Base-by-base conservation (phyloP, 768 basidiomycete genomes). In the Lactifluus subvellereus region DNA sequence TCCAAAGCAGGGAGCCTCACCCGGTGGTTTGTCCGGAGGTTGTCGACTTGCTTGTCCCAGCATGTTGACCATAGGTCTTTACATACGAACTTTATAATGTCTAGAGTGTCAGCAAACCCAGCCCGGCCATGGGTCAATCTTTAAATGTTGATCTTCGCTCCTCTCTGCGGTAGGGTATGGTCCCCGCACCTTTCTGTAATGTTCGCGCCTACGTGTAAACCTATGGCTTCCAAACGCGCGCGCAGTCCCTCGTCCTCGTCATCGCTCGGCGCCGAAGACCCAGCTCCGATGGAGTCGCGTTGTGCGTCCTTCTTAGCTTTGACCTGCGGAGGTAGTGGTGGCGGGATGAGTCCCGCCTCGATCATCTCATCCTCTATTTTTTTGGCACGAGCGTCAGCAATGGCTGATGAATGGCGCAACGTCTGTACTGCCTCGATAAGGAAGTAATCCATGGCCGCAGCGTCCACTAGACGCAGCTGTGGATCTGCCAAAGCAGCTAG, bases 31-130 rank as follows among this genome's bases (percentile, higher is more conserved):
- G 94, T 98, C 50, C 94, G 84, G 61, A 98, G 76, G 73, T 98
- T 98, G 70, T 97, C 94, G 1, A 97, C 91, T 72, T 96, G 95
- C 71, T 95, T 95, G 57, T 94, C 90, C 87, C 91, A 97, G 60
- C 88, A 89, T 22, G 87, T 84, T 0, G 84, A 78, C 91, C 94
- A 98, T n/a, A 98, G 76, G 60, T 98, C 94, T 71, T 98, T 98
- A 77, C 94, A 98, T 61, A 98, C 81, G 70, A 97, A 97, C 73
- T 98, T 97, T 76, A 98, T 86, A 10, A 84, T 86, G 64, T 98
- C 95, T 7, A 98, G 79, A 0, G 92, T 89, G 71, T 95, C 89
- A 0, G 84, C 74, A 61, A 96, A 91, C 57, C 90, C 79, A 37
- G 84, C 77, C 67, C 87, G 79, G 65, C 91, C 87, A 40, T 87